Base-by-base conservation (phyloP, 306 rosid species). In the Alnus glutinosa region DNA sequence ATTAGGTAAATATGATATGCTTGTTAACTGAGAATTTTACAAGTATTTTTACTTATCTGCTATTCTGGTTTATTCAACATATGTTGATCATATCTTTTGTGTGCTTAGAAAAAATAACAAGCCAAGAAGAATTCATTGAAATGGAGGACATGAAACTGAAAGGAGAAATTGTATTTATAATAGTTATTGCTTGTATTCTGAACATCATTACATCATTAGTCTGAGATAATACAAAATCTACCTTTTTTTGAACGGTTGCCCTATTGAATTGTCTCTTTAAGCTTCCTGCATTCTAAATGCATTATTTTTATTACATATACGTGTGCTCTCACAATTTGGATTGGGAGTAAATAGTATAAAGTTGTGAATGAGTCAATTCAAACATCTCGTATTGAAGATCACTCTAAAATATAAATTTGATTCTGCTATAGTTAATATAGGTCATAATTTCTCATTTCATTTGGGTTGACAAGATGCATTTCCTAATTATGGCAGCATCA, bases 81-180 rank as follows among this genome's bases (percentile, higher is more conserved):
- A 28, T 59, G 67, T 59, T 59, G 36, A 59, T 23, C 37, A 23
- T 23, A 23, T 23, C 28, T 23, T 34, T 34, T 34, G 46, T 42
- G 46, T 8, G 1, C 46, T 42, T 42, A 42, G 28, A 6, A 42
- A 42, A 42, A 4, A 5, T 62, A 62, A 9, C 42, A 32, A 62
- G 69, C 14, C 2, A 4, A 44, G 2, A 28, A 61, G 67, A 61
- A 32, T 61, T 61, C 18, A 61, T 61, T 61, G 34, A 61, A 61
- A 39, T 30, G 67, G 44, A 62, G 42, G 44, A 62, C 39, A 62
- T 62, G 69, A 62, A 62, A 62, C n/a, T 62, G 44, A 62, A 12
- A 62, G 13, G 69, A 34, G 18, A 32, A 62, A 62, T 62, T 3
- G 6, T 32, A 63, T 63, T 63, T 63, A 13, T 14, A 32, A 2